Evolutionary conservation across 2,329 filamentous ascomycete species (phyloP).

Genomic region (Xylaria sp.): DNA sequence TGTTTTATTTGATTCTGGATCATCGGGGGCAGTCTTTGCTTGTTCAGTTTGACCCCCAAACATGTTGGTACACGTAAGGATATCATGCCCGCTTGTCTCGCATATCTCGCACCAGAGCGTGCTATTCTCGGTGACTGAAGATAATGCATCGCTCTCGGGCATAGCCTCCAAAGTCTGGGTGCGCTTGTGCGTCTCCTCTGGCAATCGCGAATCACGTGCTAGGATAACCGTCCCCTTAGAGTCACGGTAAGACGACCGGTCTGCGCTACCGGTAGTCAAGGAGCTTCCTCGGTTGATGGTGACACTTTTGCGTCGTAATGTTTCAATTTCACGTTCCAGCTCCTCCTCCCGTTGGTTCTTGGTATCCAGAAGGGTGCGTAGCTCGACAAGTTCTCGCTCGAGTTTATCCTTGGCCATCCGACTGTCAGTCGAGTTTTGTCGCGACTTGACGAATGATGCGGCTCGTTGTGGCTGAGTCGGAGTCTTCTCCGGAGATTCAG

Average conservation of each 20-base stretch:
- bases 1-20: constrained; percentile 42
- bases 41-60: constrained; percentile 63
- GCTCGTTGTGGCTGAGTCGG: constrained; percentile 48
- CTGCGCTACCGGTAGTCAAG: constrained; percentile 60
- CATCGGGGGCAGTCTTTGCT: constrained; percentile 38
- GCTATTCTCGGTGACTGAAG: constrained; percentile 76
- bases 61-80: constrained; percentile 93
- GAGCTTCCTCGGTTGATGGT: constrained; percentile 62
- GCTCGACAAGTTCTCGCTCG: constrained; percentile 82
- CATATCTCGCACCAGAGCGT: constrained; percentile 95
- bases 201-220: constrained; percentile 62
- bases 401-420: constrained; percentile 73
- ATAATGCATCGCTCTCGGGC: constrained; percentile 76
- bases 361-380: constrained; percentile 76
- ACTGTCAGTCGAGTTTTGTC: constrained; percentile 65
- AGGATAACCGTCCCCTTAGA: constrained; percentile 73
- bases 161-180: constrained; percentile 72
- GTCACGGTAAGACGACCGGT: constrained; percentile 71
- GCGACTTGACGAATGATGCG: constrained; percentile 53
- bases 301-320: constrained; percentile 63
- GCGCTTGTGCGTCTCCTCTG: constrained; percentile 62
- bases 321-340: constrained; percentile 82
- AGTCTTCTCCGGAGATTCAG: constrained; percentile 52
- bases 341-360: constrained; percentile 84
- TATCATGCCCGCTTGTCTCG: constrained; percentile 90